These are phyloP conservation scores for Suillus sp. DNA, from an alignment of 768 basidiomycete species.

Conservation along the genomic window DNA sequence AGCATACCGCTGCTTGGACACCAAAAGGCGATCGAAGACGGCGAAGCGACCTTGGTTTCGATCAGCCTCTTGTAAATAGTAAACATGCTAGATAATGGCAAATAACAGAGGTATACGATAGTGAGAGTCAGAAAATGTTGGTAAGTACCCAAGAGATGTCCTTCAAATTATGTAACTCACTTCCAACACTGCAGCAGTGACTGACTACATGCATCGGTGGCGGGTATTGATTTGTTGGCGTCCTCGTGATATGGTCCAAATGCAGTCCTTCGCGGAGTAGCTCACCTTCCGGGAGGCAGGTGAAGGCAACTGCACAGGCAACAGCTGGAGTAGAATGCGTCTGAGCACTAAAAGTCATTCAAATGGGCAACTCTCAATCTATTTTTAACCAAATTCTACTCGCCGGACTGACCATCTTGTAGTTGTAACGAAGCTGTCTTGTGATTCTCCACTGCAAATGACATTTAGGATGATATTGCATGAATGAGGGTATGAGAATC, in stretches of 20 bases:
- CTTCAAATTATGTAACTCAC: constrained; percentile 43
- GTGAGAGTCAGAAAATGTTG: constrained; percentile 54
- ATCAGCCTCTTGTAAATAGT: constrained; percentile 69
- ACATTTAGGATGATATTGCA: constrained; percentile 73
- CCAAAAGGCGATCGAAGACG: constrained; percentile 91
- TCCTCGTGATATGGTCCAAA: constrained; percentile 70
- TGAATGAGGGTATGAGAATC: constrained; percentile 65
- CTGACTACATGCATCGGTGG: constrained; percentile 93
- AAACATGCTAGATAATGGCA: constrained; percentile 78
- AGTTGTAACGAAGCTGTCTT: constrained; percentile 93
- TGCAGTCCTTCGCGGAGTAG: constrained; percentile 67
- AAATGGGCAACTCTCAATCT: constrained; percentile 11
- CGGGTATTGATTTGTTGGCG: constrained; percentile 74
- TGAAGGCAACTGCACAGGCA: constrained; percentile 62
- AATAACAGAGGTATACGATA: constrained; percentile 80
- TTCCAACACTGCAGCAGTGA: constrained; percentile 89
- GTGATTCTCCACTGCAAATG: constrained; percentile 69
- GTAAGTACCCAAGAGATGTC: constrained; percentile 11
- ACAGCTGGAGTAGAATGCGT: constrained; percentile 87
- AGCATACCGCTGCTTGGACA: constrained; percentile 81
- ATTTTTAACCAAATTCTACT: constrained; percentile 31
- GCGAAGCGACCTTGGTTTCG: constrained; percentile 87
- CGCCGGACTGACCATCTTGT: constrained; percentile 91
- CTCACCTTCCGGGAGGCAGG: constrained; percentile 71
- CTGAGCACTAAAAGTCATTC: constrained; percentile 61